A percentile compares a stretch with the other conserved stretches of the same genome.
phyloP scores from a whole-genome alignment of 192 early-diverging fungal species.

The Paraglomus brasilianum region DNA sequence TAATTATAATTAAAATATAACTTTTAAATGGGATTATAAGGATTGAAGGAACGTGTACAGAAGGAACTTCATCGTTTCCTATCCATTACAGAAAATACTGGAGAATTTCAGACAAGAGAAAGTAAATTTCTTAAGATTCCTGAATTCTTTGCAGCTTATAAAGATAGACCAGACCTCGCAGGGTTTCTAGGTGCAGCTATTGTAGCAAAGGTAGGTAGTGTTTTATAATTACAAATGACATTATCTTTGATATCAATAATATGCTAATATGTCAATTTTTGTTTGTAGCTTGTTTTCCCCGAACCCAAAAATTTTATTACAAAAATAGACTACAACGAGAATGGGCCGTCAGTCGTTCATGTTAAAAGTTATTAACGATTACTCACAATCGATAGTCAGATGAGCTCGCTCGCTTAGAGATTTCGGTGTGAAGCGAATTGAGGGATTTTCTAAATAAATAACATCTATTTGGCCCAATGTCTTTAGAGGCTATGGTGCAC shows the following conservation, averaged over 20 bases:
- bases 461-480: no score
- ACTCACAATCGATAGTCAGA: no score
- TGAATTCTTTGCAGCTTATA: conserved; percentile 83
- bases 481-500: no score
- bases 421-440: no score
- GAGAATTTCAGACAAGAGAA: conserved; percentile 83
- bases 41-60: conserved; percentile 73
- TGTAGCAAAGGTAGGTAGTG: conserved; percentile 71
- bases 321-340: conserved; percentile 90
- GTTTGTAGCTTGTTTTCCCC: conserved; percentile 54
- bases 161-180: conserved; percentile 65
- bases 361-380: conserved; percentile 56
- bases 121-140: conserved; percentile 78
- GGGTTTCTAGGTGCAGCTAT: conserved; percentile 84
- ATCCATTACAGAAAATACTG: conserved; percentile 77
- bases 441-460: no score
- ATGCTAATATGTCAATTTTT: not conserved
- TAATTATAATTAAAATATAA: not conserved
- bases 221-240: not conserved
- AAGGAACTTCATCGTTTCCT: conserved; percentile 58
- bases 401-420: no score
- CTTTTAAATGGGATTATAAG: conserved; percentile 33
- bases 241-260: not conserved
- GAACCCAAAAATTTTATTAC: conserved; percentile 68
- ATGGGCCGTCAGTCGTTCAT: conserved; percentile 77